Percentiles rank a stretch among this genome's conserved stretches.
phyloP scores from a whole-genome alignment of 805 yeast genomes.

The Maudiozyma turicensis region DNA sequence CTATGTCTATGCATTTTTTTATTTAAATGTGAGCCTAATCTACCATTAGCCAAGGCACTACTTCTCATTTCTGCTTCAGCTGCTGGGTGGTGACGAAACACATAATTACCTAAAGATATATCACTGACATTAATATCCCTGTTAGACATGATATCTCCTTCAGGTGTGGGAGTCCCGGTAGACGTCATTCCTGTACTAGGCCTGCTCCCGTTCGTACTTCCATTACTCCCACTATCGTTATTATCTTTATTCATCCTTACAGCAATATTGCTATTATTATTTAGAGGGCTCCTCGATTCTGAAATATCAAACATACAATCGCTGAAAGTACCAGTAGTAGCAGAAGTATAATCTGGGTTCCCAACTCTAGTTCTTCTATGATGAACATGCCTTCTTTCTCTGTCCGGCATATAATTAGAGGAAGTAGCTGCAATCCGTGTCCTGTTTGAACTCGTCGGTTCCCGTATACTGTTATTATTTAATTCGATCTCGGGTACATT shows the following conservation, averaged over 20 bases:
- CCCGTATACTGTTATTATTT: conserved; percentile 1
- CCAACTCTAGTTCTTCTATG: conserved; percentile 1
- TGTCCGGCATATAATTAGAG: not conserved
- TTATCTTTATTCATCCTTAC: not conserved
- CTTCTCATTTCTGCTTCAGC: not conserved
- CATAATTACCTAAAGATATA: not conserved
- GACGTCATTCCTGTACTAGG: not conserved
- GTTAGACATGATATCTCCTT: not conserved
- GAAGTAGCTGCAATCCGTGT: not conserved
- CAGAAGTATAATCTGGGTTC: conserved; percentile 18
- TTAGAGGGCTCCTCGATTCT: not conserved
- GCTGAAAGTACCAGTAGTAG: conserved; percentile 22
- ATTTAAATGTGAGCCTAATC: not conserved
- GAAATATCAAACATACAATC: conserved; percentile 16
- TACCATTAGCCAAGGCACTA: no score
- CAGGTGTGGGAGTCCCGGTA: not conserved
- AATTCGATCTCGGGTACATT: not conserved
- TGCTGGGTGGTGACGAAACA: not conserved
- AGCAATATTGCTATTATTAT: not conserved
- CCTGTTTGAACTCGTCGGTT: not conserved
- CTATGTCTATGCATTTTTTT: conserved; percentile 2
- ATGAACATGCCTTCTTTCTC: conserved; percentile 5
- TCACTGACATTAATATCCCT: not conserved
- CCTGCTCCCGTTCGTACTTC: not conserved
- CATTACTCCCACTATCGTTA: not conserved